Base-by-base conservation (phyloP, 2,329 filamentous ascomycete species). In the Cladosporium sp. region DNA sequence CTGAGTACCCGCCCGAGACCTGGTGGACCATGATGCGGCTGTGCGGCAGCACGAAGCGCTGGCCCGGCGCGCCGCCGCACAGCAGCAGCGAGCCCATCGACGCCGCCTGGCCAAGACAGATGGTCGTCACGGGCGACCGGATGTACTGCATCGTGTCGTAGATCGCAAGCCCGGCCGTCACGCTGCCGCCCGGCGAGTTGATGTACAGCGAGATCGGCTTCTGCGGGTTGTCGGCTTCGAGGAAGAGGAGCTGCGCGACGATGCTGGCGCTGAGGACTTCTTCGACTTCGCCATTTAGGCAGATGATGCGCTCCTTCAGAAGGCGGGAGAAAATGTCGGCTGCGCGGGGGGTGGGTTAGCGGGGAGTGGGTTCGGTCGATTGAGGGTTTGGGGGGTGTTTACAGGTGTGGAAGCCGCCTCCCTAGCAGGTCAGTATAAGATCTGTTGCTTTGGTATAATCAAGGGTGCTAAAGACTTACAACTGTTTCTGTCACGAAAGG, bases 91-190 rank as follows among this genome's bases (percentile, higher is more conserved):
- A 89, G 5, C 91, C 93, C 93, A 98, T 98, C 3, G 87, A 93
- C 1, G 93, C 92, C 0, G 95, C 93, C 64, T 95, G 89, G 7
- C 93, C 93, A 41, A 98, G 82, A 66, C 93, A 97, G 31, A 98
- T 93, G 0, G 93, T 98, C 41, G 87, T 92, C 0, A 98, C 90
- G 1, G 92, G 89, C 2, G 88, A 88, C 56, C 86, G 84, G 67
- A 98, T 97, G 71, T 98, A 98, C 62, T 86, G 84, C 92, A 98
- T 97, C 10, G 93, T 98, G 69, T 98, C 93, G 77, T 98, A 98
- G 65, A 98, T 97, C 22, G 93, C 91, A 55, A 85, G 75, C 3
- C 77, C 77, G 1, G 93, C 92, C 56, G 87, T 92, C 38, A 98
- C 91, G 40, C 87, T 92, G 52, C 93, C 93, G 46, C 93, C 93